phyloP scores from a whole-genome alignment of 441 rosid species.

The Flueggea neowawraea region DNA sequence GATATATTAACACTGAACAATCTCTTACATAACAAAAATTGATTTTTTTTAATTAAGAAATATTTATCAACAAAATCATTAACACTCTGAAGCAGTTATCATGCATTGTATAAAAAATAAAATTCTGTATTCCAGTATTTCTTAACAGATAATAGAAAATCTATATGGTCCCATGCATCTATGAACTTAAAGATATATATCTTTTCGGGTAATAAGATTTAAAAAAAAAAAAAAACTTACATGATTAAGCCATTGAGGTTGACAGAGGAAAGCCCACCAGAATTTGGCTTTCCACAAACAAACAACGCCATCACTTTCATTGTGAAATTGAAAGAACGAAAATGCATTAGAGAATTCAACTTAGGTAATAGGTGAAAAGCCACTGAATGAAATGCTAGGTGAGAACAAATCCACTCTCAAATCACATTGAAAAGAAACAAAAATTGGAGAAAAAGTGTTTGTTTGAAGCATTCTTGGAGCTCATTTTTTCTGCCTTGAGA shows the following conservation, averaged over 20 bases:
- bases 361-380: constrained; percentile 10
- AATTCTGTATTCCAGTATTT: too few relatives aligned
- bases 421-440: constrained; percentile 15
- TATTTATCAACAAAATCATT: too few relatives aligned
- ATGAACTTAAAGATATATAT: background rate
- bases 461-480: constrained; percentile 18
- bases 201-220: background rate
- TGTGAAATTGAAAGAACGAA: constrained; percentile 1
- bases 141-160: too few relatives aligned
- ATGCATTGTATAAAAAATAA: too few relatives aligned
- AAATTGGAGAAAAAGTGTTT: constrained; percentile 19
- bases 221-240: constrained; percentile 3
- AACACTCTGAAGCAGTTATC: too few relatives aligned
- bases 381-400: constrained; percentile 15
- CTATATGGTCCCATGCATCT: constrained; percentile 10
- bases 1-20: too few relatives aligned
- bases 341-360: background rate
- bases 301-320: constrained; percentile 20
- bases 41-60: too few relatives aligned
- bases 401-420: constrained; percentile 15
- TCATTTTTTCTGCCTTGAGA: background rate
- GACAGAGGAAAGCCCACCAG: constrained; percentile 35
- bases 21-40: too few relatives aligned
- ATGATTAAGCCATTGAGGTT: constrained; percentile 15
- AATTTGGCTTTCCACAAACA: constrained; percentile 19